phyloP scores from a whole-genome alignment of 306 rosid genomes.

The Prunus fruticosa region DNA sequence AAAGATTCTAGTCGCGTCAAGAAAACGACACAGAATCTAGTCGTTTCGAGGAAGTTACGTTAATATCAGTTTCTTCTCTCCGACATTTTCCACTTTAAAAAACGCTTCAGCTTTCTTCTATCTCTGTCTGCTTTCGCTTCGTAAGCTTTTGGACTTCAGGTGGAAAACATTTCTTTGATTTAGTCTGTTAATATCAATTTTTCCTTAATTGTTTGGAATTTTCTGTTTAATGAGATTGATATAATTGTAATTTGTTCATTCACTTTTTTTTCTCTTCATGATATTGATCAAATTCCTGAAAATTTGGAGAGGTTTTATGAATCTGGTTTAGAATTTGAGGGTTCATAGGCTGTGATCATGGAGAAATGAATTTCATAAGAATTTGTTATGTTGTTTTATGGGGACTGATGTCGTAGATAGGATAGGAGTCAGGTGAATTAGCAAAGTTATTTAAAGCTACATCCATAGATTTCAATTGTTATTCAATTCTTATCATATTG shows the following conservation, averaged over 20 bases:
- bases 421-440: not conserved
- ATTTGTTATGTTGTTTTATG: not conserved
- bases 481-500: not conserved
- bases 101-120: not conserved
- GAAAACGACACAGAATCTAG: constrained; percentile 28
- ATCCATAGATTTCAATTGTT: not conserved
- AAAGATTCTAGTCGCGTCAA: not conserved
- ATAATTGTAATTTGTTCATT: not conserved
- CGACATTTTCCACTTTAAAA: not conserved
- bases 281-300: not conserved
- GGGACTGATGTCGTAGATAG: not conserved
- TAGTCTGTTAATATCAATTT: not conserved
- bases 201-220: not conserved
- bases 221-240: not conserved
- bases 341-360: no score
- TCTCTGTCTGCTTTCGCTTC: not conserved
- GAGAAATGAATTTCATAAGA: not conserved
- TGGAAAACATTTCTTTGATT: not conserved
- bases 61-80: not conserved
- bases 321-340: not conserved
- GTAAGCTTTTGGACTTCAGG: constrained; percentile 2
- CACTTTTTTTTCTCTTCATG: no score
- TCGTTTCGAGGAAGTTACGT: constrained; percentile 18
- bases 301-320: not conserved
- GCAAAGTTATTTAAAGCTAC: not conserved